Conservation (phyloP, 495 filamentous ascomycete species). For the Xylaria curta region DNA sequence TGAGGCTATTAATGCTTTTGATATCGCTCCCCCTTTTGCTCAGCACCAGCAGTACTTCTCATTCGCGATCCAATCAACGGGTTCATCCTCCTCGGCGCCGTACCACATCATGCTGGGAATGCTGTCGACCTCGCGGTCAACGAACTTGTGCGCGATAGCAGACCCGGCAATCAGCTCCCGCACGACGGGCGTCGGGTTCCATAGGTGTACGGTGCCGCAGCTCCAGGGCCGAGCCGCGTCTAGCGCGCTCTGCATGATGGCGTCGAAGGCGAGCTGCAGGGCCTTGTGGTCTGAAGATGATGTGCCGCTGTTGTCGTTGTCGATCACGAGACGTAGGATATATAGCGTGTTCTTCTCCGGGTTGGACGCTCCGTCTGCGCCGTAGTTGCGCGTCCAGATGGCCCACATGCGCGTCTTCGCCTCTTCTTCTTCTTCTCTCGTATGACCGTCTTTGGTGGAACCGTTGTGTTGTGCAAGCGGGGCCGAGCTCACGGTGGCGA, state of each 20-base stretch:
- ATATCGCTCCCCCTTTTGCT: neutral
- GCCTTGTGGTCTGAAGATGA: slow-evolving; percentile 36
- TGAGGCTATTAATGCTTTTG: neutral
- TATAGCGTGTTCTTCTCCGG: slow-evolving; percentile 71
- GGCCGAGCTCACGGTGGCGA: slow-evolving; percentile 41
- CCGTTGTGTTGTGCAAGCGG: neutral
- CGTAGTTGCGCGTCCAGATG: slow-evolving; percentile 80
- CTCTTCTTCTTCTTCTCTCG: slow-evolving; percentile 35
- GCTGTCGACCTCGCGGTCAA: slow-evolving; percentile 56
- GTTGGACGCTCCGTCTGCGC: slow-evolving; percentile 39
- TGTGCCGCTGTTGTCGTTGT: slow-evolving; percentile 50
- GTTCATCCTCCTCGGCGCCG: slow-evolving; percentile 51
- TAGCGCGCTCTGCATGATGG: slow-evolving; percentile 50
- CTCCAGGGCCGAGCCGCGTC: slow-evolving; percentile 52
- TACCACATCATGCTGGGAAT: slow-evolving; percentile 63
- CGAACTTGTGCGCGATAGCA: slow-evolving; percentile 48
- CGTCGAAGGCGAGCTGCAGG: slow-evolving; percentile 63
- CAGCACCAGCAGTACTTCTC: slow-evolving; percentile 97
- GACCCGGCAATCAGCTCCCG: slow-evolving; percentile 46
- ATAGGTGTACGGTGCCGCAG: slow-evolving; percentile 53
- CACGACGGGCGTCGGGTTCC: slow-evolving; percentile 54
- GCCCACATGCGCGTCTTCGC: slow-evolving; percentile 68
- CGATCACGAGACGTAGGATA: slow-evolving; percentile 78
- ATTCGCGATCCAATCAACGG: slow-evolving; percentile 84
- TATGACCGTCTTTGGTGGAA: slow-evolving; percentile 6